These are phyloP conservation scores for Russula sp. DNA, from an alignment of 768 basidiomycete species.

Conservation along the genomic window DNA sequence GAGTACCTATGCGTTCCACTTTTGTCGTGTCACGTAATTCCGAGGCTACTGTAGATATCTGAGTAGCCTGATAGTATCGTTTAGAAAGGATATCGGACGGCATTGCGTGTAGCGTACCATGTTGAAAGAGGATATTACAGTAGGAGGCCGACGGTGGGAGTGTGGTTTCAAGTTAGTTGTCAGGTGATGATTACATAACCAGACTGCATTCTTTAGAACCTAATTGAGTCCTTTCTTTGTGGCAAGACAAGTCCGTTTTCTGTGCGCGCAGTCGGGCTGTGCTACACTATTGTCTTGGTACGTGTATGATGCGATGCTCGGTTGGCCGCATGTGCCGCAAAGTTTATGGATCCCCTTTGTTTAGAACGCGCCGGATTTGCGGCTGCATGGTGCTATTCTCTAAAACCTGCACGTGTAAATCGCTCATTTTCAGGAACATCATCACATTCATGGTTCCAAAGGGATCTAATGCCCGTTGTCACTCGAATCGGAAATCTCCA, in stretches of 20 bases:
- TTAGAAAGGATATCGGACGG: not conserved
- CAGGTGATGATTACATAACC: not conserved
- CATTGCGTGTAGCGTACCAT: slow-evolving; percentile 25
- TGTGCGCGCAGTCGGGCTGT: not conserved
- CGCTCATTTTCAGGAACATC: not conserved
- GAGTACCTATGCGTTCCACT: slow-evolving; percentile 83
- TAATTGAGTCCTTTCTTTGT: not conserved
- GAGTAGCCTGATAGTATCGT: slow-evolving; percentile 41
- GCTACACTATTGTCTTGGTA: not conserved
- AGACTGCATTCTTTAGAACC: too few relatives aligned
- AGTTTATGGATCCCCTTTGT: too few relatives aligned
- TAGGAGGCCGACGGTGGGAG: too few relatives aligned
- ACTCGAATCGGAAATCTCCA: too few relatives aligned
- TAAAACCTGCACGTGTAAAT: not conserved
- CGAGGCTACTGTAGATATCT: slow-evolving; percentile 70
- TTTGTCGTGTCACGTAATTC: slow-evolving; percentile 83
- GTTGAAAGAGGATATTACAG: too few relatives aligned
- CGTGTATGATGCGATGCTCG: not conserved
- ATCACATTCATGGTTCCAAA: not conserved
- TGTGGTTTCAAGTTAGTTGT: too few relatives aligned
- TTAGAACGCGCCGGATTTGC: too few relatives aligned
- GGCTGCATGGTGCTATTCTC: not conserved
- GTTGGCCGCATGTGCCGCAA: too few relatives aligned
- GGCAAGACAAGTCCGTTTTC: not conserved
- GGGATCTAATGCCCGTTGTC: too few relatives aligned